Percentiles rank a stretch among this genome's conserved stretches.
Conservation (phyloP, 805 yeast genomes). For the Zygosaccharomyces pseudorouxii region DNA sequence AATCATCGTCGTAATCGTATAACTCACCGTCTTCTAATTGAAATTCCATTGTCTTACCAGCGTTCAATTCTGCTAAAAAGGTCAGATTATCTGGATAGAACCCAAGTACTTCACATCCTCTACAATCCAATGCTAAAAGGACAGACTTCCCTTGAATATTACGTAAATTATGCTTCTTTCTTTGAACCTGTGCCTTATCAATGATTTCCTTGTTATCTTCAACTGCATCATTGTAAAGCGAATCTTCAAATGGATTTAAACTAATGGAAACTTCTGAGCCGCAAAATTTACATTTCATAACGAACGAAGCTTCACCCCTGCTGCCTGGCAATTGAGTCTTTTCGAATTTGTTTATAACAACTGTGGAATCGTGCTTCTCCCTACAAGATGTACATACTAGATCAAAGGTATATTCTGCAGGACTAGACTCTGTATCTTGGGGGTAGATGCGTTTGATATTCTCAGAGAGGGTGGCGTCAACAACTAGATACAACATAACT, state of each 20-base stretch:
- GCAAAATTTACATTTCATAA: conserved; percentile 71
- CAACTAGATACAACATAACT: conserved; percentile 28
- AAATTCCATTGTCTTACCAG: conserved; percentile 27
- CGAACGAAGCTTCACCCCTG: conserved; percentile 79
- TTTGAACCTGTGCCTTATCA: conserved; percentile 17
- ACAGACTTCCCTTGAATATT: conserved; percentile 18
- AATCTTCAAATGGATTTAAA: conserved; percentile 24
- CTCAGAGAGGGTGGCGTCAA: conserved; percentile 32
- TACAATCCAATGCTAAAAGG: conserved; percentile 69
- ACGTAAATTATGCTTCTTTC: conserved; percentile 30
- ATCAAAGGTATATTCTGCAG: conserved; percentile 72
- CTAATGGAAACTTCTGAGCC: conserved; percentile 29
- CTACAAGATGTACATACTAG: conserved; percentile 77
- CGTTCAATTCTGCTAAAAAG: conserved; percentile 20
- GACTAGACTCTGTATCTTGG: conserved; percentile 51
- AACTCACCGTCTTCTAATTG: conserved; percentile 77
- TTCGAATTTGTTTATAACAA: conserved; percentile 64
- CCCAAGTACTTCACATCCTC: conserved; percentile 73
- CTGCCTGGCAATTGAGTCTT: conserved; percentile 61
- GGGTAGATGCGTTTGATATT: conserved; percentile 57
- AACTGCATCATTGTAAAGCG: conserved; percentile 20
- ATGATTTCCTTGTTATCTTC: conserved; percentile 12
- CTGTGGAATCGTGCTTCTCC: conserved; percentile 66
- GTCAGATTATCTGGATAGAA: conserved; percentile 52
- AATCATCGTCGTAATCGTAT: conserved; percentile 91